phyloP scores from a whole-genome alignment of 2,329 filamentous ascomycete genomes.

The Achaetomium macrosporum region DNA sequence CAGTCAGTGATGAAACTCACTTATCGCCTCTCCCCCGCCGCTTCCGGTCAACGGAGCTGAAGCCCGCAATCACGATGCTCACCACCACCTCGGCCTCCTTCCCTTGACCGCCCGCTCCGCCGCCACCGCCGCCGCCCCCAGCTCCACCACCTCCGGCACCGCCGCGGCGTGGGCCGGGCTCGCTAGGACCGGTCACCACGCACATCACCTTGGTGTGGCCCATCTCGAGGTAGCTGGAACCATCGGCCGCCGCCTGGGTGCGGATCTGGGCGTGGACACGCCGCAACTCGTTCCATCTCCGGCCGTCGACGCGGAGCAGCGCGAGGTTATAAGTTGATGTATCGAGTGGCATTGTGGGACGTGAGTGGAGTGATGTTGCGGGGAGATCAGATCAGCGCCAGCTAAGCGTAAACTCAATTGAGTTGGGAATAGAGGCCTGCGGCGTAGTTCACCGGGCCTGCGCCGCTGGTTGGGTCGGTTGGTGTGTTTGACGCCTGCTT shows the following conservation, averaged over 20 bases:
- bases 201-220: constrained; percentile 97
- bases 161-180: constrained; percentile 46
- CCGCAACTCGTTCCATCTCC: constrained; percentile 95
- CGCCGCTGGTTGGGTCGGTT: not conserved
- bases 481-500: constrained; percentile 7
- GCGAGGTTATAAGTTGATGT: constrained; percentile 87
- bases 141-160: constrained; percentile 39
- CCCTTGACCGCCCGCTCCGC: constrained; percentile 26
- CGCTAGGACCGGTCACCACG: constrained; percentile 78
- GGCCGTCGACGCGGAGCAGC: constrained; percentile 73
- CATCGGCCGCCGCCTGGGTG: constrained; percentile 87
- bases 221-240: constrained; percentile 90
- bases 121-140: constrained; percentile 25
- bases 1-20: constrained; percentile 41
- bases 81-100: constrained; percentile 67
- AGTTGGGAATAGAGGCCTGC: not conserved
- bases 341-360: constrained; percentile 74
- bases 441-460: not conserved
- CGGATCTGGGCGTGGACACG: constrained; percentile 83
- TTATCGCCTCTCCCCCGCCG: constrained; percentile 70
- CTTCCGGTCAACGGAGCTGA: constrained; percentile 81
- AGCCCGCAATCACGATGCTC: constrained; percentile 79
- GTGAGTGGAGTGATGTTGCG: not conserved
- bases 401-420: not conserved
- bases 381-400: not conserved